Conservation (phyloP, 305 asterid genomes). For the Plantago coronopus region DNA sequence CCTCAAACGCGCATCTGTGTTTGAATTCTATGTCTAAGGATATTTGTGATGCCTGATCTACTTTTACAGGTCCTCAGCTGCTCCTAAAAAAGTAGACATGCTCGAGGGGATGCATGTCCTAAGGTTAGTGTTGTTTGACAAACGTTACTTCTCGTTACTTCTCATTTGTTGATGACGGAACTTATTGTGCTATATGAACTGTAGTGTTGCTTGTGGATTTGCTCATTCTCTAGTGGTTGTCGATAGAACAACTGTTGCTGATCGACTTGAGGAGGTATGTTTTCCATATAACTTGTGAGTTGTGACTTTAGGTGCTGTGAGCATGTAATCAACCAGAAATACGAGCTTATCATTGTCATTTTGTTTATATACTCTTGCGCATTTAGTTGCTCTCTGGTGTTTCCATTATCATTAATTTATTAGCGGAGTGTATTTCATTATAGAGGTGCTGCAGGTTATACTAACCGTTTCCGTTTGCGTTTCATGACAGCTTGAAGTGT, state of each 20-base stretch:
- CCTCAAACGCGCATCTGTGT: constrained; percentile 4
- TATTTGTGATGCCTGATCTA: constrained; percentile 16
- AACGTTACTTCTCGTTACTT: neutral
- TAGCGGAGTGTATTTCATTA: neutral
- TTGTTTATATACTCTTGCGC: too few relatives aligned
- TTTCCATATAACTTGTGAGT: too few relatives aligned
- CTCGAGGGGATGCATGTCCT: constrained; percentile 91
- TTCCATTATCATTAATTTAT: too few relatives aligned
- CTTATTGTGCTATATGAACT: constrained; percentile 20
- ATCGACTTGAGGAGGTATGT: constrained; percentile 67
- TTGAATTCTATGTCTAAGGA: constrained; percentile 6
- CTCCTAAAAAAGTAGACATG: constrained; percentile 78
- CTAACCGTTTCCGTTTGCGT: constrained; percentile 22
- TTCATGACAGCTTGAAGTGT: constrained; percentile 66
- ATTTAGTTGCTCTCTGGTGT: too few relatives aligned
- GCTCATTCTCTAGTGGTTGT: constrained; percentile 33
- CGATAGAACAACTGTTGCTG: constrained; percentile 64
- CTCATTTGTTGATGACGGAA: constrained; percentile 8
- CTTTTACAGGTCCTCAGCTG: constrained; percentile 74
- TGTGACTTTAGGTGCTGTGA: too few relatives aligned
- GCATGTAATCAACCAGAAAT: constrained; percentile 5
- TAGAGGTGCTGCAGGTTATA: neutral
- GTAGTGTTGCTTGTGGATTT: constrained; percentile 96
- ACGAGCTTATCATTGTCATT: neutral
- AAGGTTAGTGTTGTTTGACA: constrained; percentile 41